Percentiles rank a stretch among this genome's conserved stretches.
These are phyloP conservation scores for Aspergillus sp. DNA, from an alignment of 2,329 filamentous ascomycete species.

Conservation along the genomic window DNA sequence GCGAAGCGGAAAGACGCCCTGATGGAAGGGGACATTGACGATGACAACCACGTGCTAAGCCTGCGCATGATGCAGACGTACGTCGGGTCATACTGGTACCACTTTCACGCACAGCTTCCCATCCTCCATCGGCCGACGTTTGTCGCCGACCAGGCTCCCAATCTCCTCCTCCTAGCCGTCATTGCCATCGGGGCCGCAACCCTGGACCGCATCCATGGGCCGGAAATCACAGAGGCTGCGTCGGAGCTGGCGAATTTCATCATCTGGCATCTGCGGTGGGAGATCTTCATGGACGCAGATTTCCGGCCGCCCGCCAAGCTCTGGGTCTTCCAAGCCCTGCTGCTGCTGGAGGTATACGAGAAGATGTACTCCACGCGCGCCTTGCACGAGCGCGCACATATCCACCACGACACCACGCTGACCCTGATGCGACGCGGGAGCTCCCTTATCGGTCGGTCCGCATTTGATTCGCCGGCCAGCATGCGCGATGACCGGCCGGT, in stretches of 20 bases:
- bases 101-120: conserved; percentile 91
- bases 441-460: conserved; percentile 81
- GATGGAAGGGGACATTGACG: conserved; percentile 71
- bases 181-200: conserved; percentile 92
- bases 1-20: conserved; percentile 74
- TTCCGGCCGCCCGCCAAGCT: conserved; percentile 90
- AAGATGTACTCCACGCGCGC: conserved; percentile 96
- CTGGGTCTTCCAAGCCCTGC: conserved; percentile 90
- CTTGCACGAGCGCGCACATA: conserved; percentile 90
- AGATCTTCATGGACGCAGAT: conserved; percentile 87
- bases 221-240: conserved; percentile 70
- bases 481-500: conserved; percentile 59
- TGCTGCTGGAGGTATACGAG: conserved; percentile 89
- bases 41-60: conserved; percentile 65
- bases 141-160: conserved; percentile 79
- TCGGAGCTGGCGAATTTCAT: conserved; percentile 84
- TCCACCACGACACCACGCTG: conserved; percentile 93
- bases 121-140: conserved; percentile 96
- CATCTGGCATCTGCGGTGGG: conserved; percentile 91
- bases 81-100: conserved; percentile 88
- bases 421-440: conserved; percentile 92
- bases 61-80: conserved; percentile 95
- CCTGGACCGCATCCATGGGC: conserved; percentile 76
- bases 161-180: conserved; percentile 78
- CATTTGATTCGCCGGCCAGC: conserved; percentile 79